Base-by-base conservation (phyloP, 768 basidiomycete species). In the Neoboletus brunneissimus region DNA sequence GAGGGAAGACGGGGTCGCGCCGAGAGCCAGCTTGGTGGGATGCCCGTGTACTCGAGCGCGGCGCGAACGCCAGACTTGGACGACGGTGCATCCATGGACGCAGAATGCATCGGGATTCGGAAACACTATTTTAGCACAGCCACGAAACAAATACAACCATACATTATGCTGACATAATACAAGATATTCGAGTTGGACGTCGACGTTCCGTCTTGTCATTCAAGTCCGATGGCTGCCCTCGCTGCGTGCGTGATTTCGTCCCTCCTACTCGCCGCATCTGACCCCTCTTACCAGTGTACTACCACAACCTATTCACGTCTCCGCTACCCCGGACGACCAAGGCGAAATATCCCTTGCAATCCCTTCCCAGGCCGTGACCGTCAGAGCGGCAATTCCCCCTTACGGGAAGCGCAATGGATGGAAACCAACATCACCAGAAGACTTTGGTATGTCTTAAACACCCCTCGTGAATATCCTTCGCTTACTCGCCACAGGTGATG, bases 371-470 rank as follows among this genome's bases (percentile, higher is more conserved):
- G 66, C 72, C 22, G 70, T 88, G 50, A 75, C 81, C 57, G 68
- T 82, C 54, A 80, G 85, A 43, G 70, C 74, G 20, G 74, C 73
- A 42, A 78, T 89, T 38, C 95, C 96, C 4, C 82, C 88, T 15
- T 99, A 98, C 72, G 91, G 96, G 8, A 86, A 87, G 66, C 81
- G 96, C 48, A 78, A 73, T 56, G 88, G 85, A 42, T 99, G 97
- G 97, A 88, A 83, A 63, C 96, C 96, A 25, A 79, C 80, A 40
- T 78, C 79, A n/a, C 80, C 80, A 56, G 88, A 88, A 58, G 94
- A 99, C 66, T 98, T 88, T 72, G 90, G 89, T 88, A 62, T 63
- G 85, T 72, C 58, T 54, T 60, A 59, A 38, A 53, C 57, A 61
- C 34, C 37, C 25, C 42, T 57, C 20, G 6, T 37, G 13, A 20